phyloP scores from a whole-genome alignment of 768 basidiomycete genomes.

The Rhodosporidiobolus sp. region DNA sequence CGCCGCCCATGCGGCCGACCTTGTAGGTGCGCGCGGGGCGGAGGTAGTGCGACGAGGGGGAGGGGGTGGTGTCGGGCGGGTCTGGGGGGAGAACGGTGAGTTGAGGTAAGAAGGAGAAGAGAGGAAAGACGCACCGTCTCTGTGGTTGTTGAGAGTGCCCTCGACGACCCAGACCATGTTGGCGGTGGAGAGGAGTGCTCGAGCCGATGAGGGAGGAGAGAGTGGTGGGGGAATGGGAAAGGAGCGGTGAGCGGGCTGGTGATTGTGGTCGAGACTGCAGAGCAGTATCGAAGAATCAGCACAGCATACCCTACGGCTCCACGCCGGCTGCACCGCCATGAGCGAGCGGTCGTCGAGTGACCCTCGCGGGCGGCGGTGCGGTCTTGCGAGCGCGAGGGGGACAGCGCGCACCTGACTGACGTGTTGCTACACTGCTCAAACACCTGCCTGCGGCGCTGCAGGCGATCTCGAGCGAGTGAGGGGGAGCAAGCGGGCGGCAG shows the following conservation, averaged over 20 bases:
- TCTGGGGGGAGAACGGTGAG: neutral
- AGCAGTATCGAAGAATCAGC: no score
- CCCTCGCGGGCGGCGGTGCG: no score
- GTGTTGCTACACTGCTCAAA: no score
- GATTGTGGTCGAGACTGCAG: slow-evolving; percentile 5
- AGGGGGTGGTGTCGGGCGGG: neutral
- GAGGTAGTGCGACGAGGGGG: slow-evolving; percentile 12
- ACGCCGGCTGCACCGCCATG: no score
- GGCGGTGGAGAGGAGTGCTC: neutral
- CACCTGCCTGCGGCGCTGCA: no score
- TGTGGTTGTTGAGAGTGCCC: slow-evolving; percentile 6
- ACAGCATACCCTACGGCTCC: no score
- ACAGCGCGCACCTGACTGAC: no score
- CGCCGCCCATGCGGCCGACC: slow-evolving; percentile 15
- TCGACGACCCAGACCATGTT: slow-evolving; percentile 31
- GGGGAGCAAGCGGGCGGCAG: no score
- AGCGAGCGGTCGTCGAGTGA: no score
- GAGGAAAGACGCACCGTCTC: neutral
- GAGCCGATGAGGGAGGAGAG: neutral
- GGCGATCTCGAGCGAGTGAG: no score
- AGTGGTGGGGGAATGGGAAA: neutral
- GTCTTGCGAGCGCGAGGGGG: no score
- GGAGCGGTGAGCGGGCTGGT: slow-evolving; percentile 2
- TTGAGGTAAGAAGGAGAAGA: no score
- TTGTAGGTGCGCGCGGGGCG: slow-evolving; percentile 18